Percentiles rank a stretch among this genome's conserved stretches.
Conservation (phyloP, 805 yeast species). For the Metschnikowia sp. region DNA sequence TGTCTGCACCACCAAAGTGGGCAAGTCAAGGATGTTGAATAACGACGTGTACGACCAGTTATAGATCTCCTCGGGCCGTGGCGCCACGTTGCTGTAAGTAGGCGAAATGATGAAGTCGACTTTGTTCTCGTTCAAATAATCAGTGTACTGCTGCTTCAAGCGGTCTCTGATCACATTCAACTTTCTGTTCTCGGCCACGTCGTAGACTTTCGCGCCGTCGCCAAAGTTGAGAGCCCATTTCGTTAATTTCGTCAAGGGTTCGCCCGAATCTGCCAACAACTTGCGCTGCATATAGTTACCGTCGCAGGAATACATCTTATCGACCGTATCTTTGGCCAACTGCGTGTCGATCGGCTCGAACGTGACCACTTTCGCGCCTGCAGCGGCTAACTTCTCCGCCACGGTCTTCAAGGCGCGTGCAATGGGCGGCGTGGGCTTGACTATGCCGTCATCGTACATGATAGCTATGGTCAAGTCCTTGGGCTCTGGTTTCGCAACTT, state of each 20-base stretch:
- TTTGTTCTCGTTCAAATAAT: constrained; percentile 49
- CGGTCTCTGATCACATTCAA: constrained; percentile 55
- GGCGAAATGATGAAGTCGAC: constrained; percentile 70
- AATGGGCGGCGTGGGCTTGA: constrained; percentile 66
- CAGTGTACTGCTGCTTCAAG: constrained; percentile 55
- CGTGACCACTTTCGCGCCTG: constrained; percentile 56
- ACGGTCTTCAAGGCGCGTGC: constrained; percentile 49
- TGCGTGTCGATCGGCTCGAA: constrained; percentile 58
- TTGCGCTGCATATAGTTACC: constrained; percentile 59
- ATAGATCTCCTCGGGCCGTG: constrained; percentile 56
- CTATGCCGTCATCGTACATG: constrained; percentile 61
- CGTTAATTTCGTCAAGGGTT: constrained; percentile 63
- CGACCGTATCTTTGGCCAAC: constrained; percentile 57
- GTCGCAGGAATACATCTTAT: constrained; percentile 58
- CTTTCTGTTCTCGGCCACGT: constrained; percentile 52
- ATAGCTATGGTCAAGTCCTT: constrained; percentile 54
- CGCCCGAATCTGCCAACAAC: constrained; percentile 58
- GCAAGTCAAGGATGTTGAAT: constrained; percentile 70
- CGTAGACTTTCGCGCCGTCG: constrained; percentile 47
- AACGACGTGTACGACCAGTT: constrained; percentile 81
- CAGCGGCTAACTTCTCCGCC: constrained; percentile 50
- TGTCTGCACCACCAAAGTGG: constrained; percentile 63
- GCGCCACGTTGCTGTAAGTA: constrained; percentile 68
- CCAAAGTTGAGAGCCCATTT: constrained; percentile 60
- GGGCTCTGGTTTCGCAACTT: constrained; percentile 39